phyloP scores from a whole-genome alignment of 306 rosid genomes.

The Citrullus amarus region DNA sequence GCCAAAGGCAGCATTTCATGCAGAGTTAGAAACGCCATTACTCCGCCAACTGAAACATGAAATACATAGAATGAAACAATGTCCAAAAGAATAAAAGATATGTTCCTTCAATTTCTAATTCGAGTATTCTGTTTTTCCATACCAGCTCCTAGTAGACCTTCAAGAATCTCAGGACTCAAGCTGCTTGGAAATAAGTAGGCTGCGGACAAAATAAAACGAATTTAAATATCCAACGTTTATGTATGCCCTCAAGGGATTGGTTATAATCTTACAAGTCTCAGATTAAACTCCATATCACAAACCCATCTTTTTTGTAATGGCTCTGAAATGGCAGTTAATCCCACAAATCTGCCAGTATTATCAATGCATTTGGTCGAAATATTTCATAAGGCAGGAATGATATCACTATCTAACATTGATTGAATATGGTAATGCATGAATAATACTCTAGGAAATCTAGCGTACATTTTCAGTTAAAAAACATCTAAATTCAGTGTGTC shows the following conservation, averaged over 20 bases:
- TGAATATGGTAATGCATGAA: neutral
- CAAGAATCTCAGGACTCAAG: conserved; percentile 83
- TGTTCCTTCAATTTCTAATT: neutral
- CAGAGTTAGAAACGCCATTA: conserved; percentile 88
- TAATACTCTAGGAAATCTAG: neutral
- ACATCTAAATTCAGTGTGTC: conserved; percentile 1
- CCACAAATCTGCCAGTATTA: neutral
- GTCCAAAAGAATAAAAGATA: neutral
- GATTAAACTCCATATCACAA: neutral
- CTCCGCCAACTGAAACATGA: conserved; percentile 67
- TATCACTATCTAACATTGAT: neutral
- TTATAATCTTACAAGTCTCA: neutral
- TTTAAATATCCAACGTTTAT: neutral
- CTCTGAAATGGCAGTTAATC: no score
- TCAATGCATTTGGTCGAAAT: neutral
- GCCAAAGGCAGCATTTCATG: conserved; percentile 97
- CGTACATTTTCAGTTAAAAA: conserved; percentile 10
- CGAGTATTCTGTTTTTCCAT: conserved; percentile 10
- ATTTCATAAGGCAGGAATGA: neutral
- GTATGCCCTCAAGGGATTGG: neutral
- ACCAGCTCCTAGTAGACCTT: conserved; percentile 96
- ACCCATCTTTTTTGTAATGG: no score
- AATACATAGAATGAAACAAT: neutral
- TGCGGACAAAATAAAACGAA: conserved; percentile 14
- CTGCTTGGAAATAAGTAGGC: conserved; percentile 90